Base-by-base conservation (phyloP, 768 basidiomycete species). In the Multifurca ochricompacta region DNA sequence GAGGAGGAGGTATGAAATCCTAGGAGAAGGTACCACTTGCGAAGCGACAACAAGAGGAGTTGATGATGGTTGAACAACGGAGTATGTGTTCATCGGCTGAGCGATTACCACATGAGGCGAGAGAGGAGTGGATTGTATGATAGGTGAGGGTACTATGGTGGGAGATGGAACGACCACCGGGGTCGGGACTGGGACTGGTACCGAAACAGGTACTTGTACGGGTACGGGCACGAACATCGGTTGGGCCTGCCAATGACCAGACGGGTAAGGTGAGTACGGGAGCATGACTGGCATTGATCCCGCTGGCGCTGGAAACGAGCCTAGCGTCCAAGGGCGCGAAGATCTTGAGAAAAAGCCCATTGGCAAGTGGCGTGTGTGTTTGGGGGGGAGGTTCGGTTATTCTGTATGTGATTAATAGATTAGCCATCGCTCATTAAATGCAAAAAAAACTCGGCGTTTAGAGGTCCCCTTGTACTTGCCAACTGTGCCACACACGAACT, bases 261-360 rank as follows among this genome's bases (percentile, higher is more conserved):
- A 19, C 48, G 3, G 48, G 10, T 28, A 36, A 28, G 48, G 23
- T 3, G 35, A 14, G 18, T 36, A 37, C 6, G 40, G 8, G 14
- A 13, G 3, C 23, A 23, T 27, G 25, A 27, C 11, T 0, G 23
- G 32, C 27, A 39, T 35, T 10, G 32, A 10, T 37, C 53, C 28
- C 14, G 28, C 36, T 25, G 53, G 54, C 14, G 28, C 36, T 25
- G 53, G 54, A 19, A 21, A 55, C 10, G 47, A 55, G 3, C 25
- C 28, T 25, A 1, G 34, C 3, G 54, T 55, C 54, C 54, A 55
- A 6, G 30, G 2, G 3, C 21, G 46, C 9, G 53, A 13, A 7
- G 39, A 27, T 23, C 14, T 55, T 27, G 10, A 23, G 32, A 27
- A 31, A 14, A 41, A 40, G 3, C 16, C 39, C 40, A 54, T 54